Conservation (phyloP, 352 stramenopile species). For the Globisporangium paddicum region DNA sequence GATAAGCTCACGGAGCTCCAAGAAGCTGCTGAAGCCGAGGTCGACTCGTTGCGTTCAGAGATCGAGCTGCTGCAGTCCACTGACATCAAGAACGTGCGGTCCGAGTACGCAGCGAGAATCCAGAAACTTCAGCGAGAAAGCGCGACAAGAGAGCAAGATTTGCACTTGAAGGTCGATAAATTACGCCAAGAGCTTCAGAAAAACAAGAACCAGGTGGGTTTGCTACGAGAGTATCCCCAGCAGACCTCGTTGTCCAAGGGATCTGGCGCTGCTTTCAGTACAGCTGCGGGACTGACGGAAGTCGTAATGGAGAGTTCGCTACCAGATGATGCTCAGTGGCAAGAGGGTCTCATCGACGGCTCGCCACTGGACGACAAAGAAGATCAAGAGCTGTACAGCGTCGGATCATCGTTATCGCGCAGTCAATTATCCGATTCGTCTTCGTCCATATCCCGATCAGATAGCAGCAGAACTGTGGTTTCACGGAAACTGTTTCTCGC, state of each 20-base stretch:
- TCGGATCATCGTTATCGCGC: constrained; percentile 48
- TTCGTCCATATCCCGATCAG: constrained; percentile 7
- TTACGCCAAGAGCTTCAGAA: constrained; percentile 46
- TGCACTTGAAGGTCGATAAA: constrained; percentile 47
- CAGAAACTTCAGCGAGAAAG: constrained; percentile 51
- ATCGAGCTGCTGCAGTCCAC: constrained; percentile 62
- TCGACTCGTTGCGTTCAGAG: constrained; percentile 55
- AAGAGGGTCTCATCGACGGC: constrained; percentile 21
- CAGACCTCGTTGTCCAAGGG: neutral
- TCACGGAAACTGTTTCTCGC: constrained; percentile 1
- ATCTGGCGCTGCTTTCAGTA: too few relatives aligned
- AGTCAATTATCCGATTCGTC: constrained; percentile 48
- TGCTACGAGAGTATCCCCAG: neutral
- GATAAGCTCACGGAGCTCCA: constrained; percentile 37
- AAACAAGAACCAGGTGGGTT: constrained; percentile 13
- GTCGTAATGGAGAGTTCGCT: constrained; percentile 19
- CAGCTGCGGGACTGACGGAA: too few relatives aligned
- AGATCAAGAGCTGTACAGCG: constrained; percentile 15
- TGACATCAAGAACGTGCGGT: constrained; percentile 45
- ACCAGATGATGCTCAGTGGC: constrained; percentile 18
- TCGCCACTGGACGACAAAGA: constrained; percentile 26
- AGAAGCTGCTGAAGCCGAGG: constrained; percentile 33
- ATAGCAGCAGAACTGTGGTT: neutral
- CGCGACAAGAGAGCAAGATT: constrained; percentile 28
- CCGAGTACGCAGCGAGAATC: constrained; percentile 39